phyloP scores from a whole-genome alignment of 2,329 filamentous ascomycete species.

The Penicillium psychrosexuale region DNA sequence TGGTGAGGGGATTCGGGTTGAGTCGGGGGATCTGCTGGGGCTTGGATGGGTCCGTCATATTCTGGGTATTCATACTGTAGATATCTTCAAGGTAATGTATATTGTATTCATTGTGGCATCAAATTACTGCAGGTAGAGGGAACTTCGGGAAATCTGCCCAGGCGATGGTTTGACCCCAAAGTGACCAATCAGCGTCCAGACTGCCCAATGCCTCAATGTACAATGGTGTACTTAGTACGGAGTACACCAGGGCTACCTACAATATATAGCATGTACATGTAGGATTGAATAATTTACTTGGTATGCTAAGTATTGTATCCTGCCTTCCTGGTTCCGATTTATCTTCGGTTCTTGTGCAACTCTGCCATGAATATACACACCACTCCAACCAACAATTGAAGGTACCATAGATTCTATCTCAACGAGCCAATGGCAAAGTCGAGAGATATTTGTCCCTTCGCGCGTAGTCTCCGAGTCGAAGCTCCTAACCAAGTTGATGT shows the following conservation, averaged over 20 bases:
- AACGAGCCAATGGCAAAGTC: neutral
- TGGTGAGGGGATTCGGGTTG: slow-evolving; percentile 19
- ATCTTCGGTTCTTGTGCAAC: too few species aligned
- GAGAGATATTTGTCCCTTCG: neutral
- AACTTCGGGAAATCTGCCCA: neutral
- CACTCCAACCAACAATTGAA: neutral
- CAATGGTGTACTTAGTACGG: neutral
- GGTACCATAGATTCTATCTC: too few species aligned
- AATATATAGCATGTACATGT: neutral
- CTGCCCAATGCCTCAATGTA: neutral
- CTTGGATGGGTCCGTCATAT: neutral
- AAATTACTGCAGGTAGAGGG: neutral
- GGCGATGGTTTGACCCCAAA: slow-evolving; percentile 8
- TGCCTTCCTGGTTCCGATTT: too few species aligned
- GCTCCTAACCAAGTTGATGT: neutral
- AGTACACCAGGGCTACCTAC: neutral
- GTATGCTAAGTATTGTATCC: neutral
- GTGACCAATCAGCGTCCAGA: slow-evolving; percentile 9
- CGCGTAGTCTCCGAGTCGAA: neutral
- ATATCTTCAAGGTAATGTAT: neutral
- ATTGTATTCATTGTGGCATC: neutral
- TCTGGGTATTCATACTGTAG: neutral
- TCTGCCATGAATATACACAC: neutral
- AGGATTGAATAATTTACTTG: too few species aligned
- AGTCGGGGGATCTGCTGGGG: slow-evolving; percentile 25